Conservation (phyloP, 2,329 filamentous ascomycete genomes). For the Pseudogymnoascus sp. region DNA sequence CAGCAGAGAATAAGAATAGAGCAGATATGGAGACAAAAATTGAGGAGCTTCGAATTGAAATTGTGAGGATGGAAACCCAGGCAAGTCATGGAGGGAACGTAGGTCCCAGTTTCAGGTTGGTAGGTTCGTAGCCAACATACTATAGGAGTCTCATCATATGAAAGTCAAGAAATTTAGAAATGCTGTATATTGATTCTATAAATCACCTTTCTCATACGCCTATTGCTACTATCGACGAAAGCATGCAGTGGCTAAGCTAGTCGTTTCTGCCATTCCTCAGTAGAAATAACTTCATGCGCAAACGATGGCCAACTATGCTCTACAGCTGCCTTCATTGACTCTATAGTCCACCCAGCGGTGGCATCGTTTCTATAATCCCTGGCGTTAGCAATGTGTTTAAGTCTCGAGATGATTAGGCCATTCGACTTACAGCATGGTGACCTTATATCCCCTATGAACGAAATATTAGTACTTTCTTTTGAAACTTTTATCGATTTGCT, state of each 20-base stretch:
- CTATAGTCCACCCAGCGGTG: constrained; percentile 22
- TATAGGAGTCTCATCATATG: background rate
- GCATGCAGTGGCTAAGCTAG: background rate
- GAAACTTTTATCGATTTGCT: background rate
- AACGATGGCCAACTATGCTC: constrained; percentile 26
- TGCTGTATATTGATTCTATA: background rate
- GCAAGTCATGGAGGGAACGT: background rate
- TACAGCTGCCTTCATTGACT: constrained; percentile 21
- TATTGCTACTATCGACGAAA: background rate
- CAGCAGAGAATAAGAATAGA: background rate
- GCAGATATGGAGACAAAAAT: background rate
- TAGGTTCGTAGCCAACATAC: background rate
- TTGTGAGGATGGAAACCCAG: background rate
- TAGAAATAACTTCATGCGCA: constrained; percentile 19
- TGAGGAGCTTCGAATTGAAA: background rate
- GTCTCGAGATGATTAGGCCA: background rate
- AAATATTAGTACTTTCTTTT: background rate
- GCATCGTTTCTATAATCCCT: constrained; percentile 14
- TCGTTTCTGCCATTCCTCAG: background rate
- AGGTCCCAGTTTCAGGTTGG: background rate
- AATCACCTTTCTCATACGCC: background rate
- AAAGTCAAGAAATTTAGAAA: background rate
- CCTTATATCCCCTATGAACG: constrained; percentile 21
- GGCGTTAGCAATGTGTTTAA: background rate
- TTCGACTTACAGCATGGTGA: constrained; percentile 21